phyloP scores from a whole-genome alignment of 2,329 filamentous ascomycete species.

The Cytospora schulzeri region DNA sequence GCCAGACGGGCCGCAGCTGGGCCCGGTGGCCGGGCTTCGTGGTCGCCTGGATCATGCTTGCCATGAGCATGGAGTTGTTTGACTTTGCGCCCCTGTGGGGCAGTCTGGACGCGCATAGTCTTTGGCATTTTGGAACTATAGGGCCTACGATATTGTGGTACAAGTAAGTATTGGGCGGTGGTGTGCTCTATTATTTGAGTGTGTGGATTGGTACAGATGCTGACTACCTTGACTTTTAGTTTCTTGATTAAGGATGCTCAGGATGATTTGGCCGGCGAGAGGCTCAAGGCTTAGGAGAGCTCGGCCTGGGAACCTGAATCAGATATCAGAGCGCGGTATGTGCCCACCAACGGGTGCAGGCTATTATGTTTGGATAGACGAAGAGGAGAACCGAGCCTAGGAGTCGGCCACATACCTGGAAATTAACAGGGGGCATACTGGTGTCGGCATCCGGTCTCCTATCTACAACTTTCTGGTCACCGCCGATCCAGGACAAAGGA shows the following conservation, averaged over 20 bases:
- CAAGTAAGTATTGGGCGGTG: slow-evolving; percentile 63
- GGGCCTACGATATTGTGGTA: slow-evolving; percentile 89
- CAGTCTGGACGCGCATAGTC: slow-evolving; percentile 85
- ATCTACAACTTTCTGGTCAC: background rate
- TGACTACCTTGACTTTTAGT: slow-evolving; percentile 50
- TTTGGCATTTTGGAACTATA: slow-evolving; percentile 96
- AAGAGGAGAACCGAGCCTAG: background rate
- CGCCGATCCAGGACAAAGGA: background rate
- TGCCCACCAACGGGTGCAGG: background rate
- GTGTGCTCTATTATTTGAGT: background rate
- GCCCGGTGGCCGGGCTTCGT: slow-evolving; percentile 87
- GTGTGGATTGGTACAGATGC: slow-evolving; percentile 9
- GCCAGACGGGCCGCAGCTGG: slow-evolving; percentile 73
- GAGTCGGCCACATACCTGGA: background rate
- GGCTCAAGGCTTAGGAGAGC: slow-evolving; percentile 64
- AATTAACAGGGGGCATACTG: background rate
- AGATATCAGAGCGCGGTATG: background rate
- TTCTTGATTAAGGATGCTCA: slow-evolving; percentile 85
- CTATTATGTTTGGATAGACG: background rate
- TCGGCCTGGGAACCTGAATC: background rate
- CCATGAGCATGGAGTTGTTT: slow-evolving; percentile 93
- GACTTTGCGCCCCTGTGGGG: slow-evolving; percentile 87
- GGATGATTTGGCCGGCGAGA: slow-evolving; percentile 74
- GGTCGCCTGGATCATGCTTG: slow-evolving; percentile 87
- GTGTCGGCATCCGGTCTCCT: background rate